Evolutionary conservation across 2,329 filamentous ascomycete genomes (phyloP), one percentile per base, ranked within the genome.

Genomic region (Alternaria gansuensis): DNA sequence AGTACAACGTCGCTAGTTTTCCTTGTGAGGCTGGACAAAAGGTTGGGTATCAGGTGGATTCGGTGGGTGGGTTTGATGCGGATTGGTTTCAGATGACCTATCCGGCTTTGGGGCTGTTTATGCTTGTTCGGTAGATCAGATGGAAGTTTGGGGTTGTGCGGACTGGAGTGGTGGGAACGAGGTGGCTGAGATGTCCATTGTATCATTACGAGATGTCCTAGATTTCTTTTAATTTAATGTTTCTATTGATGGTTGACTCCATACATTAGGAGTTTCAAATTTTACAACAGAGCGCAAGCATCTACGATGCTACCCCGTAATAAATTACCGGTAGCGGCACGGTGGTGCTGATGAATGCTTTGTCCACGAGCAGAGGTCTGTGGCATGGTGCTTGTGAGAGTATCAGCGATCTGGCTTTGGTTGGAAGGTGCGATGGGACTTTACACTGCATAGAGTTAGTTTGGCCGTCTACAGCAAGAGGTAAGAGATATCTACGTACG

Each of bases 41-140:
- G 36, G 60, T 74, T n/a, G 61, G 64, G 4, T 73, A 71, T 60
- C 58, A 62, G 41, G 56, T 70, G 6, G 65, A 73, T 48, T 67
- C 71, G 11, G 13, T 59, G n/a, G 57, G 57, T 17, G 68, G 68
- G 4, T 48, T 75, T 37, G 51, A 66, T 17, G 61, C 74, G 59
- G 56, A 68, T 40, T 76, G 67, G 55, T 75, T 74, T 26, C 71
- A 74, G 60, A 67, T 68, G 63, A 65, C 54, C 0, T 53, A 43
- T 5, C 71, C 68, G 23, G 59, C 67, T 2, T 31, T 70, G 8
- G 68, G 71, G 5, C 50, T 74, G 33, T 75, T 73, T 31, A 57
- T 74, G 53, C 50, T 64, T n/a, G 41, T 49, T 8, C 41, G 21
- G 7, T 65, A 43, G 8, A 43, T 26, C 2, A 13, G 28, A 33